Evolutionary conservation across 2,329 filamentous ascomycete species (phyloP).

Genomic region (Fusarium protoensiforme): DNA sequence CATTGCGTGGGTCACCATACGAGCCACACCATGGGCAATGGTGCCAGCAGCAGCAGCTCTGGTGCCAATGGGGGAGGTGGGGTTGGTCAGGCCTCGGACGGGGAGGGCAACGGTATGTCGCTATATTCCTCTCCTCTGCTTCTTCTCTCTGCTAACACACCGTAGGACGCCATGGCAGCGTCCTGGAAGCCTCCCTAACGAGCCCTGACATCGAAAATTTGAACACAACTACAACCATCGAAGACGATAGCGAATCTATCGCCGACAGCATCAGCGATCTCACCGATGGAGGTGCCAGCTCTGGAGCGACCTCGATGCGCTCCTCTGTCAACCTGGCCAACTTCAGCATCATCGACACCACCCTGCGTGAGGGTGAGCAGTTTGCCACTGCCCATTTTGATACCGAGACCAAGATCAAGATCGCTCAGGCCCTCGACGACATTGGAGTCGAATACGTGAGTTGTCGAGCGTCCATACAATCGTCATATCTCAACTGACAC

Average conservation of each 20-base stretch:
- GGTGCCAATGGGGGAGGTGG: conserved; percentile 23
- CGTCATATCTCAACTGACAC: background rate
- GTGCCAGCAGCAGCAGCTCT: conserved; percentile 29
- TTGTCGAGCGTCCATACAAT: accelerated
- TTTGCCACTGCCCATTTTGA: conserved; percentile 81
- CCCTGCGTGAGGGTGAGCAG: conserved; percentile 42
- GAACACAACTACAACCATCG: conserved; percentile 10
- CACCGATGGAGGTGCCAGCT: conserved; percentile 8
- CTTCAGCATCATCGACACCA: conserved; percentile 41
- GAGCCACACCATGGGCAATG: conserved; percentile 30
- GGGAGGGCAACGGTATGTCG: conserved; percentile 4
- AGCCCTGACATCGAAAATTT: background rate
- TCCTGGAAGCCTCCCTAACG: conserved; percentile 35
- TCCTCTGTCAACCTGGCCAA: conserved; percentile 28
- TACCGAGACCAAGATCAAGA: conserved; percentile 57
- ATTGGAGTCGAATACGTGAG: conserved; percentile 63
- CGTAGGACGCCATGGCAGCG: conserved; percentile 3
- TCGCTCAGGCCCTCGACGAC: conserved; percentile 48
- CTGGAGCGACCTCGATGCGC: conserved; percentile 22
- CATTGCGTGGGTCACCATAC: conserved; percentile 36
- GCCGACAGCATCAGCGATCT: conserved; percentile 10
- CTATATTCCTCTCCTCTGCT: background rate
- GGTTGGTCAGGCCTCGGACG: conserved; percentile 21
- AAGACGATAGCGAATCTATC: conserved; percentile 15
- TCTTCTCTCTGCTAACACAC: background rate